Evolutionary conservation across 2,329 filamentous ascomycete species (phyloP).

Genomic region (Exophiala dermatitidis): DNA sequence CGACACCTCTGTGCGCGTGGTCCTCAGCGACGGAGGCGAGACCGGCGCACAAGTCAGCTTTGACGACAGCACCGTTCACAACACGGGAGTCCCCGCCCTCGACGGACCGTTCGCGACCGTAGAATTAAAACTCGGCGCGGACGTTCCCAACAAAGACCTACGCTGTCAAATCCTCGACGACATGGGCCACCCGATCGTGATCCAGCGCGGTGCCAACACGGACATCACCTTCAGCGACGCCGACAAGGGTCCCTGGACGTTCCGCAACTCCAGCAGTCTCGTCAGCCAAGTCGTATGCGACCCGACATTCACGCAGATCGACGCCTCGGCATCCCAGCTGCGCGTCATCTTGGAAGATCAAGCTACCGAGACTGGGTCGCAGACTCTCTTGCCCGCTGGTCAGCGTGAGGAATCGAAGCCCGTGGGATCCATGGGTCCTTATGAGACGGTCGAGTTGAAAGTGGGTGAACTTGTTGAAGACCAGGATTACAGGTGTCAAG

Average conservation of each 20-base stretch:
- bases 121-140: slow-evolving; percentile 13
- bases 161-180: slow-evolving; percentile 23
- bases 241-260: slow-evolving; percentile 21
- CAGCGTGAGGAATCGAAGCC: slow-evolving; percentile 20
- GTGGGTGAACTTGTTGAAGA: slow-evolving; percentile 17
- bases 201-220: slow-evolving; percentile 14
- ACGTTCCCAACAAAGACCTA: slow-evolving; percentile 15
- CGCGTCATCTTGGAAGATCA: slow-evolving; percentile 16
- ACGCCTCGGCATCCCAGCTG: slow-evolving; percentile 5
- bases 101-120: slow-evolving; percentile 19
- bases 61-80: slow-evolving; percentile 2
- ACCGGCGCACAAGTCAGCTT: slow-evolving; percentile 11
- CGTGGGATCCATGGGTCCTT: slow-evolving; percentile 14
- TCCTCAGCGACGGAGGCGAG: slow-evolving; percentile 14
- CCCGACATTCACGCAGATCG: slow-evolving; percentile 20
- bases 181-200: slow-evolving; percentile 17
- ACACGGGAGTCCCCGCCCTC: slow-evolving; percentile 5
- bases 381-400: slow-evolving; percentile 23
- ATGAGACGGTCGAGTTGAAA: slow-evolving; percentile 19
- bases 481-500: slow-evolving; percentile 19
- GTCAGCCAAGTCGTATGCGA: slow-evolving; percentile 23
- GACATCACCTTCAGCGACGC: slow-evolving; percentile 24
- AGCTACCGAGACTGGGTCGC: slow-evolving; percentile 17
- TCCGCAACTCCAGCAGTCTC: slow-evolving; percentile 7
- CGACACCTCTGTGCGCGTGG: slow-evolving; percentile 13